These are phyloP conservation scores for Aspergillus eucalypticola DNA, from an alignment of 2,329 filamentous ascomycete species.

Conservation along the genomic window DNA sequence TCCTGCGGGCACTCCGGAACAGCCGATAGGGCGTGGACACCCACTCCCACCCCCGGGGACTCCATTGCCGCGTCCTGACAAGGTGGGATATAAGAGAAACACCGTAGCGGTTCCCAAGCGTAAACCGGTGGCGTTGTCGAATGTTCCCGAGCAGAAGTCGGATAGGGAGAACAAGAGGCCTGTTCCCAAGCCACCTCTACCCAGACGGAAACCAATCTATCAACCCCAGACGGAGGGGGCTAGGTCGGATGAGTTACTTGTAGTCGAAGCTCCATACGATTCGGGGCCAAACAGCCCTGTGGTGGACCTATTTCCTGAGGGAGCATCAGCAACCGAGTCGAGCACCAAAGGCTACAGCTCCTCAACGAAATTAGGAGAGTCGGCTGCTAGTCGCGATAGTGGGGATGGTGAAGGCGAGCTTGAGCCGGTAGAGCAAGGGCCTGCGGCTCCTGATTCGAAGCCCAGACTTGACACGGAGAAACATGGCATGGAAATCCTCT, in stretches of 20 bases:
- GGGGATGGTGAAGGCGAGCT: background rate
- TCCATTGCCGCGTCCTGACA: conserved; percentile 71
- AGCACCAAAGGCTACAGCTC: background rate
- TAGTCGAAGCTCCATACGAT: conserved; percentile 66
- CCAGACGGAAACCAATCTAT: conserved; percentile 46
- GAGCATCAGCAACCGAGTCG: conserved; percentile 16
- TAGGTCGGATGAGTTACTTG: conserved; percentile 56
- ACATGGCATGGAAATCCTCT: conserved; percentile 21
- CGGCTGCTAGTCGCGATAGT: background rate
- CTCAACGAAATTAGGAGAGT: background rate
- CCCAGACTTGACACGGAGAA: conserved; percentile 6
- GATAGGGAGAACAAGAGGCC: conserved; percentile 36
- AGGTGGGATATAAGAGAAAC: conserved; percentile 57
- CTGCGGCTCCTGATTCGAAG: background rate
- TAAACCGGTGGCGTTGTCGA: conserved; percentile 59
- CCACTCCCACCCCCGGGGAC: conserved; percentile 79
- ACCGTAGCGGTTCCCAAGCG: conserved; percentile 62
- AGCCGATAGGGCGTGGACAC: conserved; percentile 80
- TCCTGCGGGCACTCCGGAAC: conserved; percentile 51
- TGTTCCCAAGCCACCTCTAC: conserved; percentile 51
- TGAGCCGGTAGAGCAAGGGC: background rate
- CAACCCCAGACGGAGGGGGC: conserved; percentile 35
- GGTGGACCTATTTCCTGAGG: conserved; percentile 22
- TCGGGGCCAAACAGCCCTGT: conserved; percentile 52
- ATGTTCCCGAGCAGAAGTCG: conserved; percentile 32